These are phyloP conservation scores for Gentiana macrophylla DNA, from an alignment of 257 asterid species.

Conservation along the genomic window DNA sequence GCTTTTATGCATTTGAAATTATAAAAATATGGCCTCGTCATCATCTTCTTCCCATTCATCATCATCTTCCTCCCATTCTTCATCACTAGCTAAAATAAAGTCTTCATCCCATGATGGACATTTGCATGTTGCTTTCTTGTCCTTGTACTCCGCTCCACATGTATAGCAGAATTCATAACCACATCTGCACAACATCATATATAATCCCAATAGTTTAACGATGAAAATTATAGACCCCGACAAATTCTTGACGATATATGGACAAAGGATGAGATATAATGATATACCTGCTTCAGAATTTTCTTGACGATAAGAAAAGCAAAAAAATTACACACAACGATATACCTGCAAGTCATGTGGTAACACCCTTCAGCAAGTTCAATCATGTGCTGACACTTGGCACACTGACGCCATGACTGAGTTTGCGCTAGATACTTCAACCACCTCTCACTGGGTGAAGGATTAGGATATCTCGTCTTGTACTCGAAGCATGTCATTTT, in stretches of 20 bases:
- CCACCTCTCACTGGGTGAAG: conserved; percentile 35
- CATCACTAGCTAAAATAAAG: conserved; percentile 16
- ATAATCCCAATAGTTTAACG: not conserved
- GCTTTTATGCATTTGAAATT: no score
- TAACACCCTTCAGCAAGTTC: conserved; percentile 21
- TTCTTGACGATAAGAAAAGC: no score
- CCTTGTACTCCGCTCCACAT: conserved; percentile 74
- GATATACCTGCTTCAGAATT: no score
- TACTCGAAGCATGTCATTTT: conserved; percentile 39
- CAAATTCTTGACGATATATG: no score
- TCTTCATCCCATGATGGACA: conserved; percentile 70
- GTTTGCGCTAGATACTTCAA: conserved; percentile 31
- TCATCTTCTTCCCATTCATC: not conserved
- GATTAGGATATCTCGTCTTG: conserved; percentile 30
- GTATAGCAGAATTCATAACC: conserved; percentile 72
- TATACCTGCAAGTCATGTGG: conserved; percentile 29
- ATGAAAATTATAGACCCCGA: not conserved
- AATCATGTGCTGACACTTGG: conserved; percentile 23
- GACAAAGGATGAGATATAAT: no score
- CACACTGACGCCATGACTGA: conserved; percentile 22
- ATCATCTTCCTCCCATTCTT: not conserved
- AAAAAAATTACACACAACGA: no score
- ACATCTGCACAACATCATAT: conserved; percentile 37
- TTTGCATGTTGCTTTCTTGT: conserved; percentile 47
- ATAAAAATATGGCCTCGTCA: not conserved